These are phyloP conservation scores for Onygenales sp. DNA, from an alignment of 2,329 filamentous ascomycete species.

Conservation along the genomic window DNA sequence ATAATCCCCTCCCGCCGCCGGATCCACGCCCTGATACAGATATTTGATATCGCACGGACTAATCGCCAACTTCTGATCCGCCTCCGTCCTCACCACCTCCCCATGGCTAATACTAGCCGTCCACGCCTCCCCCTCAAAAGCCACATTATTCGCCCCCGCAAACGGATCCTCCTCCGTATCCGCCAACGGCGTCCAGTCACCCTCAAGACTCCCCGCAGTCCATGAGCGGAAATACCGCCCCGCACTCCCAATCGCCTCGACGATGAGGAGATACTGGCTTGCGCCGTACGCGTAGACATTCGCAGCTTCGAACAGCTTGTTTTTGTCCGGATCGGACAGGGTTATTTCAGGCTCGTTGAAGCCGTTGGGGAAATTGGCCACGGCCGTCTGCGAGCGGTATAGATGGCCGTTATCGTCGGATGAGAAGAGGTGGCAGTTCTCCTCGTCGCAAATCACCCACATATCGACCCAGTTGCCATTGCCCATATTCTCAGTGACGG, in stretches of 20 bases:
- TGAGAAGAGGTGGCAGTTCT: background rate
- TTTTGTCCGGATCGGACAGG: background rate
- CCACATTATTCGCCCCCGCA: background rate
- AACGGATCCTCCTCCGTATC: background rate
- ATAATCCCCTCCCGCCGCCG: background rate
- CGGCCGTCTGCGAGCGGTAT: background rate
- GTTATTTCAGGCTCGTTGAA: background rate
- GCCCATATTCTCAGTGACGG: background rate
- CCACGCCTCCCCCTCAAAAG: background rate
- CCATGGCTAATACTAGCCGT: background rate
- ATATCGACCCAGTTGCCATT: background rate
- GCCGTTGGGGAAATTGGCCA: background rate
- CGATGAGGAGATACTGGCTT: background rate
- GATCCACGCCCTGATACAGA: background rate
- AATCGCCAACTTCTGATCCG: background rate
- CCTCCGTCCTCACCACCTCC: background rate
- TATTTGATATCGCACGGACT: background rate
- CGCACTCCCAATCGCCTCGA: background rate
- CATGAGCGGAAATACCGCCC: background rate
- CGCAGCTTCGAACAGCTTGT: background rate
- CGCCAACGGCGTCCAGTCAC: background rate
- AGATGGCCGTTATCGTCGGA: background rate
- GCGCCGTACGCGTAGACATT: background rate
- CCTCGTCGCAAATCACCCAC: background rate
- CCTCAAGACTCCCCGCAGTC: background rate